These are phyloP conservation scores for Silene latifolia DNA, from an alignment of 148 eudicot species.

Conservation along the genomic window DNA sequence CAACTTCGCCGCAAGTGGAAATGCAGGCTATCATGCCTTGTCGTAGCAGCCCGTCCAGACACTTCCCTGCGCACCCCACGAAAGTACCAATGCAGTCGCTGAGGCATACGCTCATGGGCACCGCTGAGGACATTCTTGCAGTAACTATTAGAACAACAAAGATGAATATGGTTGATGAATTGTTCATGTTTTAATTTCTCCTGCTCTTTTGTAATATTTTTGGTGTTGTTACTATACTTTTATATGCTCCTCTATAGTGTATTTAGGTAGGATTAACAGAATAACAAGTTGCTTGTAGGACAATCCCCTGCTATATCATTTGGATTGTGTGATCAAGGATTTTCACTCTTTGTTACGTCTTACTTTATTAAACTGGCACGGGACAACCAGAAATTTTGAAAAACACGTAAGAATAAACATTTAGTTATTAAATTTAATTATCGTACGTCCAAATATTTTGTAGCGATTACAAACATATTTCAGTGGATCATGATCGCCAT, in stretches of 20 bases:
- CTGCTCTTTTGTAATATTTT: background rate
- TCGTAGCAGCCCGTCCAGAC: background rate
- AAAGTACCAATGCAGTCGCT: constrained; percentile 10
- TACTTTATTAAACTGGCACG: too few relatives aligned
- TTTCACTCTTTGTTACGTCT: background rate
- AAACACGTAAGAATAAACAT: too few relatives aligned
- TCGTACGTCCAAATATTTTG: too few relatives aligned
- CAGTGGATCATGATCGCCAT: too few relatives aligned
- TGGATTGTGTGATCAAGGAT: constrained; percentile 16
- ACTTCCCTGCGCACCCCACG: constrained; percentile 15
- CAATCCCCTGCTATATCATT: constrained; percentile 12
- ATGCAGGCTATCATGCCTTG: constrained; percentile 6
- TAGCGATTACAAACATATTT: too few relatives aligned
- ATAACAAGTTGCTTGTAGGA: constrained; percentile 17
- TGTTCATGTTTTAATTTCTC: constrained; percentile 2
- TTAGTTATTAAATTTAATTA: too few relatives aligned
- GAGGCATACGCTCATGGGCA: background rate
- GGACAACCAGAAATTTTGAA: too few relatives aligned
- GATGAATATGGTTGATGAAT: constrained; percentile 6
- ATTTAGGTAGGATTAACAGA: background rate
- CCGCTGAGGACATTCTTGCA: background rate
- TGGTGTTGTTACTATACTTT: background rate
- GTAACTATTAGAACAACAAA: background rate
- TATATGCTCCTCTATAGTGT: too few relatives aligned
- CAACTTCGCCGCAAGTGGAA: background rate